Conservation (phyloP, 2,329 filamentous ascomycete species). For the Sporothrix humicola region DNA sequence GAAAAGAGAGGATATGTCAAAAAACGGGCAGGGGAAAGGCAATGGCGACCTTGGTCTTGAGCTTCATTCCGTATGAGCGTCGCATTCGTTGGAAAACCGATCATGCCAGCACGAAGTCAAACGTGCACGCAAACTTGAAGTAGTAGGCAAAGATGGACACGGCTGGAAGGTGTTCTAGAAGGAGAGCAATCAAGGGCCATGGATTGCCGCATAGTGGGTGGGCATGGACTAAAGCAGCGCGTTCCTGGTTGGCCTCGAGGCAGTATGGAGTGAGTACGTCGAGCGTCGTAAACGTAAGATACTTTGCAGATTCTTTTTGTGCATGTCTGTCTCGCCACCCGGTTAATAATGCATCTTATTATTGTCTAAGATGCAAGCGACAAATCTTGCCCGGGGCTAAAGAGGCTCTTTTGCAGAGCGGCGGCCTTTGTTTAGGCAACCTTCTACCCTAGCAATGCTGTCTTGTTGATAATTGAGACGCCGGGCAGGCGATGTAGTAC, state of each 20-base stretch:
- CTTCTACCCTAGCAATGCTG: not conserved
- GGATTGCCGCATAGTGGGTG: slow-evolving; percentile 38
- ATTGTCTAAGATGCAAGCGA: too few relatives aligned
- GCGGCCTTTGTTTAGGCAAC: not conserved
- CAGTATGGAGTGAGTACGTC: not conserved
- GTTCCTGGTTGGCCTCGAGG: slow-evolving; percentile 23
- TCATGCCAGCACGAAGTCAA: not conserved
- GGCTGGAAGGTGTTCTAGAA: slow-evolving; percentile 25
- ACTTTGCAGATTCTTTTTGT: not conserved
- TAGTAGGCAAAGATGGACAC: not conserved
- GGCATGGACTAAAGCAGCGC: not conserved
- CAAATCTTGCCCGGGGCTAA: not conserved
- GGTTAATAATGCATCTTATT: not conserved
- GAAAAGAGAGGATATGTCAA: not conserved
- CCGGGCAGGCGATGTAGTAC: too few relatives aligned
- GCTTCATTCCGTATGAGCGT: too few relatives aligned
- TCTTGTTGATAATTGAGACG: too few relatives aligned
- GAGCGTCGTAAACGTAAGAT: too few relatives aligned
- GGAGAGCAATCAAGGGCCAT: slow-evolving; percentile 1
- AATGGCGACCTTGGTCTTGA: not conserved
- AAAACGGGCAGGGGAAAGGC: not conserved
- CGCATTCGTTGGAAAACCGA: too few relatives aligned
- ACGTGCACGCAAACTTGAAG: too few relatives aligned
- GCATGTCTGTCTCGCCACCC: not conserved
- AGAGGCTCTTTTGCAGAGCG: not conserved